A percentile compares a stretch with the other conserved stretches of the same genome.
phyloP scores from a whole-genome alignment of 495 filamentous ascomycete species.

The Lichenothelia convexa region DNA sequence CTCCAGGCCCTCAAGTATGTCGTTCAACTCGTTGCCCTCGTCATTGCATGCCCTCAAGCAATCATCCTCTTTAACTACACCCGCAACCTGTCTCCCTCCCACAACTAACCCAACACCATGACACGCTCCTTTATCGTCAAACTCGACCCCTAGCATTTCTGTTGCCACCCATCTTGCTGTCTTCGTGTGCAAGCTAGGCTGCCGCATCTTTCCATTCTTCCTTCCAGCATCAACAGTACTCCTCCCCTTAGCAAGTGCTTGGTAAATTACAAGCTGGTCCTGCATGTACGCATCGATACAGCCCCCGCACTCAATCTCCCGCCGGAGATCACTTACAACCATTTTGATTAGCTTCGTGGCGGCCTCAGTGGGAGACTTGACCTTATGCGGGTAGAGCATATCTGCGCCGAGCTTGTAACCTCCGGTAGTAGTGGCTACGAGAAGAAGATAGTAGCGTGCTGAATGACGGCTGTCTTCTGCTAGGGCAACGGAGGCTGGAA shows the following conservation, averaged over 20 bases:
- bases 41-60: too few relatives aligned
- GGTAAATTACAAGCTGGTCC: constrained; percentile 70
- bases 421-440: constrained; percentile 48
- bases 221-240: constrained; percentile 20
- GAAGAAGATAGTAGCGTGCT: constrained; percentile 48
- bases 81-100: too few relatives aligned
- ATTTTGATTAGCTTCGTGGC: constrained; percentile 19
- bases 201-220: constrained; percentile 4
- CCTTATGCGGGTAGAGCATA: constrained; percentile 34
- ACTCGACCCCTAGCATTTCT: constrained; percentile 34
- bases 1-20: too few relatives aligned
- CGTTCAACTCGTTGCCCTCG: too few relatives aligned
- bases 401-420: constrained; percentile 50
- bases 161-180: constrained; percentile 60
- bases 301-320: constrained; percentile 35
- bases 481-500: background rate
- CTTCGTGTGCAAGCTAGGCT: constrained; percentile 35
- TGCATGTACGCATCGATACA: constrained; percentile 53
- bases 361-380: constrained; percentile 9
- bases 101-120: constrained; percentile 27
- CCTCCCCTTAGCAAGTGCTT: constrained; percentile 45
- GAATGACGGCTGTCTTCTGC: constrained; percentile 39
- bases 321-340: constrained; percentile 38
- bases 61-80: too few relatives aligned
- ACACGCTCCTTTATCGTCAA: constrained; percentile 28